These are phyloP conservation scores for Euphorbia pulcherrima DNA, from an alignment of 345 rosid species.

Conservation along the genomic window DNA sequence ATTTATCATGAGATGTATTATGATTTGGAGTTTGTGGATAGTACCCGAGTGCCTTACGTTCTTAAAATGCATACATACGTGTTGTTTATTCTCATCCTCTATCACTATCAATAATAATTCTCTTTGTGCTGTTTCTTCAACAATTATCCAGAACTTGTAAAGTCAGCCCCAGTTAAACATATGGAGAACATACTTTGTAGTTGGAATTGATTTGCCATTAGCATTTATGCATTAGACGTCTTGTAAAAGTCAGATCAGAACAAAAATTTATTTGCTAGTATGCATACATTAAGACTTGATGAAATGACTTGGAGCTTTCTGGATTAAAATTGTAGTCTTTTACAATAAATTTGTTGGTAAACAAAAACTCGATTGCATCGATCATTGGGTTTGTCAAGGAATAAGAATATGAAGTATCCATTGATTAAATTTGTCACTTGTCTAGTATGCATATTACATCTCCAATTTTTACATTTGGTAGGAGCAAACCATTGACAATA, in stretches of 20 bases:
- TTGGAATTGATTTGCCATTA: background rate
- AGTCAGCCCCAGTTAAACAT: background rate
- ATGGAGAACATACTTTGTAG: constrained; percentile 5
- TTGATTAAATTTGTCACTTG: background rate
- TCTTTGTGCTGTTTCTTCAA: background rate
- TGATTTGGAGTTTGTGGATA: background rate
- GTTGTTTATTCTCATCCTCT: no score
- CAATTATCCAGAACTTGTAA: background rate
- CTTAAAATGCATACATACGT: background rate
- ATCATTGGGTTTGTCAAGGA: background rate
- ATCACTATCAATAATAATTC: background rate
- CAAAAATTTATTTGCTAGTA: background rate
- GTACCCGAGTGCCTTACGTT: background rate
- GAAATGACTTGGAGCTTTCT: background rate
- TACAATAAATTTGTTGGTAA: background rate
- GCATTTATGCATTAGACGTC: background rate
- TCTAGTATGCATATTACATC: background rate
- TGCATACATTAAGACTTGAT: background rate
- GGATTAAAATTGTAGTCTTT: constrained; percentile 4
- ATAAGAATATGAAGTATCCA: background rate
- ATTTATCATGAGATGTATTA: background rate
- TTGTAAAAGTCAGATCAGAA: background rate
- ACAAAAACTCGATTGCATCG: background rate
- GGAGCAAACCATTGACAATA: background rate
- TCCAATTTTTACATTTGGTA: background rate